Base-by-base conservation (phyloP, 345 rosid genomes). In the Lepidium sativum region DNA sequence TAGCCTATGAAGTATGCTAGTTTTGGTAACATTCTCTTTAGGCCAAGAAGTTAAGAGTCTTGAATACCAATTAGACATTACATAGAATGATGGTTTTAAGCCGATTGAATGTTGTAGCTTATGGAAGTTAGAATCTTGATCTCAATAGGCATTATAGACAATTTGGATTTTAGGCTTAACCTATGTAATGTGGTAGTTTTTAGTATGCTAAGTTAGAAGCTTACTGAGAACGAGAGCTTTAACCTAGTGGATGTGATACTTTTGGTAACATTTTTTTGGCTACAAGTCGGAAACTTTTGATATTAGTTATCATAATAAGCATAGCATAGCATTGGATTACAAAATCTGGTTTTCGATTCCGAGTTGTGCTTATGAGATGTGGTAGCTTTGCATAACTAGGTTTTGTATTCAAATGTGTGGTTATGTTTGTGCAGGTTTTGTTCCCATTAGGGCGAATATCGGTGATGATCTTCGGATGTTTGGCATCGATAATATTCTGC, bases 401-500 rank as follows among this genome's bases (percentile, higher is more conserved):
- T 60, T 59, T 49, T 0, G 15, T 21, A 3, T 57, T 51, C 1
- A 6, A 5, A 27, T 27, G 6, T 5, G 27, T 25, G 27, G 2
- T 40, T 12, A 10, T 48, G 60, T 32, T 21, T 47, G 29, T 57
- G 71, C 85, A 89, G 95, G 65, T 89, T 47, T 54, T 86, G 41
- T 85, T 87, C 41, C 95, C 97, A 2, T 16, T 84, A 72, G 89
- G 91, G 8, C 63, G 45, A 65, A 39, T 82, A 38, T 84, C 94
- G 1, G 74, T 81, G 58, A 84, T 82, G 96, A 78, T 89, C 25
- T 89, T 86, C 31, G 96, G 94, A 52, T 52, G 82, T 51, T 67
- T 89, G 80, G 94, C 87, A 5, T 60, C 94, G 1, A 77, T 89
- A 66, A 79, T 89, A 56, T 89, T 89, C 73, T 84, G 91, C 53